Percentiles rank a stretch among this genome's conserved stretches.
phyloP scores from a whole-genome alignment of 257 asterid species.

The Avicennia marina region DNA sequence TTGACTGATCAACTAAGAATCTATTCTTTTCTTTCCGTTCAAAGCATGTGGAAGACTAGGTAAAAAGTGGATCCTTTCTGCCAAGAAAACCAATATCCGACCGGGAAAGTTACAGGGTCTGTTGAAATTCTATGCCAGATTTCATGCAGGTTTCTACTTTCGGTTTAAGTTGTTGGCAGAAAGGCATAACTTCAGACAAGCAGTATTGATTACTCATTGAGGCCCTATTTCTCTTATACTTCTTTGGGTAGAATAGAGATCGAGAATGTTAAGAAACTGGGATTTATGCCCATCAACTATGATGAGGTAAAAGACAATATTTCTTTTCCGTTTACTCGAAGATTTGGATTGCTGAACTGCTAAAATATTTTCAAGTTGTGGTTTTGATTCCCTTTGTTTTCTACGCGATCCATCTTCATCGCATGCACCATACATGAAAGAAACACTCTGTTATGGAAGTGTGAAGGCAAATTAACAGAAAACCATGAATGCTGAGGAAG shows the following conservation, averaged over 20 bases:
- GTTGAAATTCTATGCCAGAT: conserved; percentile 11
- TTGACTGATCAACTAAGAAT: conserved; percentile 2
- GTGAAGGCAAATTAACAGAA: neutral
- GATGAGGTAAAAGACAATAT: neutral
- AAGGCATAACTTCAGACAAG: conserved; percentile 4
- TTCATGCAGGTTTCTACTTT: conserved; percentile 4
- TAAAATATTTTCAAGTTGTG: neutral
- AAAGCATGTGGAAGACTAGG: neutral
- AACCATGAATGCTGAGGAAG: neutral
- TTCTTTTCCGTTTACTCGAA: neutral
- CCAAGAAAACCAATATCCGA: neutral
- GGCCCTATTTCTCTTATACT: neutral
- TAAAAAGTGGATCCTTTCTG: neutral
- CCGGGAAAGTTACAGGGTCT: neutral
- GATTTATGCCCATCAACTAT: neutral
- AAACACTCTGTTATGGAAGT: neutral
- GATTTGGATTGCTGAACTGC: neutral
- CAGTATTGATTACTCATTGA: neutral
- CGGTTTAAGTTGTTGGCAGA: conserved; percentile 10
- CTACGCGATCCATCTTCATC: neutral
- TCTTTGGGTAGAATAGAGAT: neutral
- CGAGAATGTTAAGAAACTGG: neutral
- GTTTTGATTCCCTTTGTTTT: no score
- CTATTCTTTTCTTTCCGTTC: conserved; percentile 1
- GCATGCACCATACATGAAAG: neutral